Evolutionary conservation across 305 asterid genomes (phyloP).

Genomic region (Rubia balearica): DNA sequence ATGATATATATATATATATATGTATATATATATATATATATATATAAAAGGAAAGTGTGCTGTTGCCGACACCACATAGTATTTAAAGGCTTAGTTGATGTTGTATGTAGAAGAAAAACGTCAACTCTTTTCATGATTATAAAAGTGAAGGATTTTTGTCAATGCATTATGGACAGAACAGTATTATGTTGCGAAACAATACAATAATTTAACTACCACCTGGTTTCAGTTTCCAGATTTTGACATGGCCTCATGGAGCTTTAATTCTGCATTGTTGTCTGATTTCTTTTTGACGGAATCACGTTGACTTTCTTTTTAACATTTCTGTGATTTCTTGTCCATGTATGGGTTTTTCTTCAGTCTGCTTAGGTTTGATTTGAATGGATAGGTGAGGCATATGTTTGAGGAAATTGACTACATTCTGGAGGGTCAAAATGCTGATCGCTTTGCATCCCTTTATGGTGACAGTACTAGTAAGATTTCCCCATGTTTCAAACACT

Average conservation of each 20-base stretch:
- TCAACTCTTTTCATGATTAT: neutral
- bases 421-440: conserved; percentile 92
- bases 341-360: conserved; percentile 13
- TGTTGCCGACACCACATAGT: no score
- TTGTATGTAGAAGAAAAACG: neutral
- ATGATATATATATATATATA: neutral
- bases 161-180: neutral
- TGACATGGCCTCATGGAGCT: neutral
- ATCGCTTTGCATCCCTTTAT: conserved; percentile 81
- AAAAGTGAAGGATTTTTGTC: neutral
- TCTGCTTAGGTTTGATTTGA: conserved; percentile 25
- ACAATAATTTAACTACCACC: neutral
- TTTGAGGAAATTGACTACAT: conserved; percentile 94
- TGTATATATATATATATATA: no score
- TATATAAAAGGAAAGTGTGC: no score
- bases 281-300: neutral
- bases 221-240: neutral
- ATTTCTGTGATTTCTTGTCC: conserved; percentile 9
- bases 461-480: conserved; percentile 51
- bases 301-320: neutral
- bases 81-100: neutral
- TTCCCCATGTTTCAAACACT: neutral
- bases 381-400: conserved; percentile 84
- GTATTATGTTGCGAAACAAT: neutral
- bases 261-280: neutral